A percentile compares a stretch with the other conserved stretches of the same genome.
These are phyloP conservation scores for Globisporangium middletonii DNA, from an alignment of 352 stramenopile species.

Conservation along the genomic window DNA sequence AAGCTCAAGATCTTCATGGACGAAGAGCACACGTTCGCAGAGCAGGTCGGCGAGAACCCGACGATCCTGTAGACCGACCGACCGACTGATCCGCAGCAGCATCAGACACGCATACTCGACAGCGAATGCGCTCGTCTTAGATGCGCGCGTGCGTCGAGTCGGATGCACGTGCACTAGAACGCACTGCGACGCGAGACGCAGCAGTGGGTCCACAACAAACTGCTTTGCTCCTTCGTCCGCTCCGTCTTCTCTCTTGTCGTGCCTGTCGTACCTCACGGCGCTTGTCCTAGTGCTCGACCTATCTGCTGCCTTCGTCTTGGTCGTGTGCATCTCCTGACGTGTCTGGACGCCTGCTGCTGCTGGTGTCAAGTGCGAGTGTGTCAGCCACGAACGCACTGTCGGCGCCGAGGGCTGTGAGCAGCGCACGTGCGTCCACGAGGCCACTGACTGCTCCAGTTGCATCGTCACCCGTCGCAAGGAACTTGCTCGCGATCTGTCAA, in stretches of 20 bases:
- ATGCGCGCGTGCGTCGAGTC: not conserved
- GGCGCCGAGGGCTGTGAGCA: constrained; percentile 27
- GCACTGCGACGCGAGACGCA: too few relatives aligned
- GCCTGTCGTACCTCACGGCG: too few relatives aligned
- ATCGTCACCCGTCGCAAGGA: constrained; percentile 11
- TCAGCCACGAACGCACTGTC: constrained; percentile 19
- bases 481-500: constrained; percentile 30
- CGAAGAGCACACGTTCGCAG: constrained; percentile 88
- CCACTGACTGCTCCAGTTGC: constrained; percentile 2
- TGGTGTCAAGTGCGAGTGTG: not conserved
- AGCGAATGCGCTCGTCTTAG: not conserved
- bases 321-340: too few relatives aligned
- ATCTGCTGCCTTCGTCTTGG: too few relatives aligned
- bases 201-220: too few relatives aligned
- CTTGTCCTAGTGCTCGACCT: too few relatives aligned
- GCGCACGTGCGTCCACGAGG: constrained; percentile 30
- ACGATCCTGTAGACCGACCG: constrained; percentile 44
- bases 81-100: too few relatives aligned
- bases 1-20: constrained; percentile 97
- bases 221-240: too few relatives aligned
- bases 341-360: not conserved
- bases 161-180: not conserved
- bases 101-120: not conserved
- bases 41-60: constrained; percentile 84
- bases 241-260: too few relatives aligned